Evolutionary conservation across 2,329 filamentous ascomycete genomes (phyloP).

Genomic region (Sarocladium kiliense): DNA sequence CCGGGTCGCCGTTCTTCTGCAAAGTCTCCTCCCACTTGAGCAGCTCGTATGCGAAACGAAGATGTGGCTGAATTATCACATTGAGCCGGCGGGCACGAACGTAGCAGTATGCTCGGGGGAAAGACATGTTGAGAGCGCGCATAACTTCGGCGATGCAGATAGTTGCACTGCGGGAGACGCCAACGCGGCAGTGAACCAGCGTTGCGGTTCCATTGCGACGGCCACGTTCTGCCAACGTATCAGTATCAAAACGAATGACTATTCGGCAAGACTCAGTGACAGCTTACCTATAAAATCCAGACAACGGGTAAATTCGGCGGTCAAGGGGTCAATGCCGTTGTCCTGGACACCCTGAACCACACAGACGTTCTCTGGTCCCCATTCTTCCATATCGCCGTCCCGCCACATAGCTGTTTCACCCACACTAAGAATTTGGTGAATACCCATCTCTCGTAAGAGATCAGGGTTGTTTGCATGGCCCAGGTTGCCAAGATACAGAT

Average conservation of each 20-base stretch:
- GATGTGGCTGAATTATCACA: conserved; percentile 95
- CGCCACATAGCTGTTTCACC: conserved; percentile 84
- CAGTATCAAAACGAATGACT: conserved; percentile 10
- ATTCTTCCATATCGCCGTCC: conserved; percentile 62
- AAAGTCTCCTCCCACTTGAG: conserved; percentile 91
- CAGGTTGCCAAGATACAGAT: conserved; percentile 95
- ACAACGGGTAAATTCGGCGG: conserved; percentile 77
- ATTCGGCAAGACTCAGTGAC: too few species aligned
- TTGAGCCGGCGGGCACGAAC: conserved; percentile 89
- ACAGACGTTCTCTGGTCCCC: conserved; percentile 75
- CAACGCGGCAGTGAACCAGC: conserved; percentile 92
- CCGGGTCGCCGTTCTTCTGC: conserved; percentile 44
- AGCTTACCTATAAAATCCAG: conserved; percentile 85
- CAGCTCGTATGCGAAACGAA: conserved; percentile 91
- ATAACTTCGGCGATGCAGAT: conserved; percentile 99
- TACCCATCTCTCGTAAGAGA: conserved; percentile 72
- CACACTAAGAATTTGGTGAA: conserved; percentile 83
- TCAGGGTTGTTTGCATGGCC: conserved; percentile 91
- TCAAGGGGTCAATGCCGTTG: conserved; percentile 91
- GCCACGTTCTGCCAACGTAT: conserved; percentile 59
- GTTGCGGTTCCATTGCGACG: conserved; percentile 75
- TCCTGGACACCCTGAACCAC: conserved; percentile 85
- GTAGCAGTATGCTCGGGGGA: conserved; percentile 92
- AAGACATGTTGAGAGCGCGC: conserved; percentile 72
- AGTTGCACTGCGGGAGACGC: conserved; percentile 90